Evolutionary conservation across 352 stramenopile genomes (phyloP), one percentile per base, ranked within the genome.

Genomic region (Phytopythium mirpurense): DNA sequence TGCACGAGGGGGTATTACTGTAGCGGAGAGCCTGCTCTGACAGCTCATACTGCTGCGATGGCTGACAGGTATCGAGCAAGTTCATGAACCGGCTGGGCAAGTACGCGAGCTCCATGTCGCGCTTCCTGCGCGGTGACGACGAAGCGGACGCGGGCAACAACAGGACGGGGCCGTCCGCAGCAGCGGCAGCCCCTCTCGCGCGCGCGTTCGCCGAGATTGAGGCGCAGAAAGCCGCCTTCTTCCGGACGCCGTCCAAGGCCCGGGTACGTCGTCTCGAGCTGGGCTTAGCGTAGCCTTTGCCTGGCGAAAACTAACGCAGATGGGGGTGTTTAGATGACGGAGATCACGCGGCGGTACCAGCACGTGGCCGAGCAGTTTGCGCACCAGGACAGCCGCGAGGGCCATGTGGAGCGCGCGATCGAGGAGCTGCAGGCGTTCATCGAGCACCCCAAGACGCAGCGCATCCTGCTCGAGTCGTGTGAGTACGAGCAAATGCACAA

Each of bases 361-460:
- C 60, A 74, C 41, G 72, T 92, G 32, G 81, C 78, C 12, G 78
- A 92, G 50, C 56, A 78, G n/a, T 78, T 78, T 49, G 74, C 77
- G 36, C 70, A 86, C n/a, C 65, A 65, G 12, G 74, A 83, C 46
- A 82, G 68, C 34, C 62, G 75, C 15, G 76, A 91, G 8, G 81
- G 78, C 12, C 70, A 78, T 51, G 81, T 92, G 9, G 78, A 92
- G 62, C 74, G 76, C 36, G 68, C 74, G 10, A 80, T 92, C 53
- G 78, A 81, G 42, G 74, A 88, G 46, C 67, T 92, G 58, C 81
- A 92, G 51, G 31, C 58, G 36, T 90, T 92, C 54, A 86, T 92
- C 29, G 81, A 92, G 43, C 76, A 88, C 49, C 78, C 81, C 0
- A 74, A 74, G 44, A 70, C 73, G 5, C 78, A 85, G 56, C 69